Conservation (phyloP, 2,329 filamentous ascomycete species). For the Dactylellina leptospora region DNA sequence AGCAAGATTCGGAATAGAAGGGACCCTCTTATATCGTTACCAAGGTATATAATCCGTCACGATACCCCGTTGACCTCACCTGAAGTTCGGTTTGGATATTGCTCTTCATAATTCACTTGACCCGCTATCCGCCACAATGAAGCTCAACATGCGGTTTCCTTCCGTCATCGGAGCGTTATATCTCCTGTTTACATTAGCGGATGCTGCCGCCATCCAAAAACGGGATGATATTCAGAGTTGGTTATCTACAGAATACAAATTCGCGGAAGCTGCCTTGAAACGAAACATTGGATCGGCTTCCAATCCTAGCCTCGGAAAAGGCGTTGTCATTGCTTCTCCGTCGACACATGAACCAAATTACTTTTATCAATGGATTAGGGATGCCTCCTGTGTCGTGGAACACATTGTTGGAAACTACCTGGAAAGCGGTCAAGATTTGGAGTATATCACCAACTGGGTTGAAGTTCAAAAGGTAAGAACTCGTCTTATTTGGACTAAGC, state of each 20-base stretch:
- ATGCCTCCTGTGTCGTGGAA: conserved; percentile 62
- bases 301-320: conserved; percentile 53
- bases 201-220: conserved; percentile 21
- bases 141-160: conserved; percentile 28
- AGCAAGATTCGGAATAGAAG: background rate
- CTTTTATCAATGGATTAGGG: conserved; percentile 63
- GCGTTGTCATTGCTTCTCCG: conserved; percentile 62
- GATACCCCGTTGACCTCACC: background rate
- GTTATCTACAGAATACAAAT: conserved; percentile 24
- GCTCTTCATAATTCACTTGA: background rate
- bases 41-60: conserved; percentile 12
- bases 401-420: conserved; percentile 61
- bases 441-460: conserved; percentile 50
- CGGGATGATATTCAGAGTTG: conserved; percentile 18
- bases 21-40: no score
- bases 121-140: conserved; percentile 16
- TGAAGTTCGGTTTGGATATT: conserved; percentile 2
- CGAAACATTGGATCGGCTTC: conserved; percentile 38
- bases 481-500: conserved; percentile 36
- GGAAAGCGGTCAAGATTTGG: conserved; percentile 52
- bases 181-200: conserved; percentile 3
- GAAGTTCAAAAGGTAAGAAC: conserved; percentile 25
- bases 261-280: conserved; percentile 43
- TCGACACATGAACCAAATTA: conserved; percentile 61
- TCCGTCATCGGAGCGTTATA: conserved; percentile 21